A percentile compares a stretch with the other conserved stretches of the same genome.
Evolutionary conservation across 2,329 filamentous ascomycete genomes (phyloP).

Genomic region (Paraconiothyrium brasiliense): DNA sequence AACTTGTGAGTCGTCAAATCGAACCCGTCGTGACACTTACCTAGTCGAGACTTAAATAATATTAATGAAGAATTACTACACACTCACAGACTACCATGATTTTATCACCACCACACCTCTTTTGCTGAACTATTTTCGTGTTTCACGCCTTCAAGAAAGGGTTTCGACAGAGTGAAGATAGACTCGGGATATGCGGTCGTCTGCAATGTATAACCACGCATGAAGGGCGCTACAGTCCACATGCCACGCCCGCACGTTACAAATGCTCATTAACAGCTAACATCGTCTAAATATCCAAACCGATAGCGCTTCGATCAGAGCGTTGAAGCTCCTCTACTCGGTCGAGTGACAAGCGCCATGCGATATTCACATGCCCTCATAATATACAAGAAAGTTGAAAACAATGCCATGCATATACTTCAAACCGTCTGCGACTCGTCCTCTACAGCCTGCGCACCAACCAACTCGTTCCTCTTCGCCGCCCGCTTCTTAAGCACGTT

Average conservation of each 20-base stretch:
- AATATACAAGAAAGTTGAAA: constrained; percentile 14
- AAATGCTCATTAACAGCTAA: constrained; percentile 4
- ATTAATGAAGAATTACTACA: too few species aligned
- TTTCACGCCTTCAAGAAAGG: too few species aligned
- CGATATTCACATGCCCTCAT: background rate
- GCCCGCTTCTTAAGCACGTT: constrained; percentile 90
- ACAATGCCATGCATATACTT: background rate
- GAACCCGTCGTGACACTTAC: too few species aligned
- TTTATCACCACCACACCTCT: too few species aligned
- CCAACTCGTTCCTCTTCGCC: constrained; percentile 38
- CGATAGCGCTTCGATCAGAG: background rate
- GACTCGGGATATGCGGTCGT: too few species aligned
- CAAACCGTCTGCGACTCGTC: constrained; percentile 15
- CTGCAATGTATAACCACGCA: too few species aligned
- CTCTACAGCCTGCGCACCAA: constrained; percentile 24
- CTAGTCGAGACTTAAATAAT: too few species aligned
- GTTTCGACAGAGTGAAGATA: too few species aligned
- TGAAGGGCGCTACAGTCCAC: background rate
- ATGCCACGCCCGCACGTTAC: background rate
- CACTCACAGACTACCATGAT: too few species aligned
- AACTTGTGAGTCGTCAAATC: too few species aligned
- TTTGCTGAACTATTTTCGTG: too few species aligned
- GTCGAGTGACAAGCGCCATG: background rate
- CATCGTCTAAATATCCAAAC: background rate
- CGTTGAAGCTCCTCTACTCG: constrained; percentile 16